Conservation (phyloP, 83 land plant species). For the Thuja plicata region DNA sequence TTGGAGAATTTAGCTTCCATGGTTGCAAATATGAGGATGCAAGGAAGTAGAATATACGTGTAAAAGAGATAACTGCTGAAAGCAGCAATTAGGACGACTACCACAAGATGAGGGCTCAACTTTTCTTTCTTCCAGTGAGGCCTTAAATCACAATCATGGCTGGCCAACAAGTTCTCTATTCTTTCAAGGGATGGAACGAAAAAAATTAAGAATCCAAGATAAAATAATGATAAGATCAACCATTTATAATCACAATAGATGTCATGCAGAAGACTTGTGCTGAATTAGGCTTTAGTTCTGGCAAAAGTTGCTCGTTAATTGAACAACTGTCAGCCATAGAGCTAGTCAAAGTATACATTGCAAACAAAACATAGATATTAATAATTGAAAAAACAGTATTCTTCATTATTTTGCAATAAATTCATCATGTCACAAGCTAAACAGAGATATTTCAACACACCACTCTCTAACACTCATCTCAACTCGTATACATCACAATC, state of each 20-base stretch:
- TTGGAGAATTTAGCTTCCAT: too few species aligned
- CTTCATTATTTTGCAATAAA: too few species aligned
- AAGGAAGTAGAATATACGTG: not conserved
- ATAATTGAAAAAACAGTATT: too few species aligned
- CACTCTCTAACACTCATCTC: too few species aligned
- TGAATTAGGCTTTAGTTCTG: not conserved
- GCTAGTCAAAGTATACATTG: too few species aligned
- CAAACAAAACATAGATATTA: too few species aligned
- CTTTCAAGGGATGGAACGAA: slow-evolving; percentile 27
- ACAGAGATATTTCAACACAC: too few species aligned
- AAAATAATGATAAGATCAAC: slow-evolving; percentile 27
- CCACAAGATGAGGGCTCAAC: slow-evolving; percentile 15
- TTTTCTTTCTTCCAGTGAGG: slow-evolving; percentile 17
- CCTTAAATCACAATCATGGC: slow-evolving; percentile 6
- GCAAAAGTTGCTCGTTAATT: too few species aligned
- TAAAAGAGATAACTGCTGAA: slow-evolving; percentile 9
- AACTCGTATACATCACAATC: too few species aligned
- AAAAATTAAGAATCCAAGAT: slow-evolving; percentile 35
- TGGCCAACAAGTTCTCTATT: slow-evolving; percentile 19
- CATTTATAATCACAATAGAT: slow-evolving; percentile 18
- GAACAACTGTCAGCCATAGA: too few species aligned
- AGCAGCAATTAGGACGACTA: not conserved
- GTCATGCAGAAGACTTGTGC: not conserved
- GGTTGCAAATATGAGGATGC: too few species aligned
- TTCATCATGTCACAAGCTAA: too few species aligned